Evolutionary conservation across 371 early-diverging fungal species (phyloP), one percentile per base, ranked within the genome.

Genomic region (Mucor lusitanicus): DNA sequence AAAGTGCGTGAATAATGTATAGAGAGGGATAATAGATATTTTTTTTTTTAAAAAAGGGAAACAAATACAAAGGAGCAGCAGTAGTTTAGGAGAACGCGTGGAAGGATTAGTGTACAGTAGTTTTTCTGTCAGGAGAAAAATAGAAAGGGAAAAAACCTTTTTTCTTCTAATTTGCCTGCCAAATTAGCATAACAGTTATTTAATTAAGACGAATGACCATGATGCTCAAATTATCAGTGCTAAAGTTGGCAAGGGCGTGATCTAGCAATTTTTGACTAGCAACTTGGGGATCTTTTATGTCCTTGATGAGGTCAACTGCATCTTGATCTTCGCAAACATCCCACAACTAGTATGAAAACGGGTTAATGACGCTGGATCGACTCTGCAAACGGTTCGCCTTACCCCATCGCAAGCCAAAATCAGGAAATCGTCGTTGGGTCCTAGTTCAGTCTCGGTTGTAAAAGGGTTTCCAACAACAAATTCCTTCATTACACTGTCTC

Each of bases 371-470:
- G 15, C 25, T 33, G 39, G 25, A 25, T 61, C 27, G 37, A 28
- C 12, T 58, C 58, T 28, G 3, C 13, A 9, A 3, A 2, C 57
- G 54, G 17, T 42, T n/a, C 25, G 8, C 59, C 87, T 76, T 90
- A 96, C 96, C 63, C 99, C 99, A 81, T 99, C 99, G 78, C 99
- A 99, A 28, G 99, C 99, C 48, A 99, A 76, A 68, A 99, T 94
- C 63, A 99, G 80, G 69, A 94, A 87, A 9, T 88, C 83, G 76
- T 97, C 97, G 15, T 84, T 75, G 17, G 84, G 76, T 2, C 78
- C 76, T 25, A 98, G 76, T 48, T 87, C 91, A 23, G 94, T 94
- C 73, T 96, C 93, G 11, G 97, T 93, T 3, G 98, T 97, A 73
- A 91, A 98, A 17, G 99, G 99, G 62, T 89, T 91, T 5, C 97